Evolutionary conservation across 805 yeast species (phyloP).

Genomic region (Saturnispora mendoncae): DNA sequence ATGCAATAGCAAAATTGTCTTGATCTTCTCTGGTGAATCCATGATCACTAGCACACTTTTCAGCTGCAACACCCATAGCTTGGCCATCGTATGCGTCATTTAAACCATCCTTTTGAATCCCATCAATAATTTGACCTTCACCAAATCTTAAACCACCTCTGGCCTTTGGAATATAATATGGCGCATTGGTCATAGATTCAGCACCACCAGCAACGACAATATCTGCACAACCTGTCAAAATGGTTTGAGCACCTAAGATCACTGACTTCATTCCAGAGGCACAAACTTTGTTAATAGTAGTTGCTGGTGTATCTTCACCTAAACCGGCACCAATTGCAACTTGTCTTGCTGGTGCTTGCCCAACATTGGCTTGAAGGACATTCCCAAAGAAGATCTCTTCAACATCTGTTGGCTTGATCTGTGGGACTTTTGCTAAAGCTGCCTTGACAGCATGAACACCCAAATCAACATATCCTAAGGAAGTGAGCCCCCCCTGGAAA

Average conservation of each 20-base stretch:
- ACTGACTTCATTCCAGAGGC: conserved; percentile 93
- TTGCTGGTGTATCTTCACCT: conserved; percentile 68
- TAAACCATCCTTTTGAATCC: conserved; percentile 86
- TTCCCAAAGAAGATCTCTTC: conserved; percentile 92
- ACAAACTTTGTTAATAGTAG: conserved; percentile 94
- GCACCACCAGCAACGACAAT: conserved; percentile 96
- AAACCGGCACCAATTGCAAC: conserved; percentile 89
- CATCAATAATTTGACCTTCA: conserved; percentile 70
- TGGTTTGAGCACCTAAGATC: conserved; percentile 84
- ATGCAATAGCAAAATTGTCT: conserved; percentile 76
- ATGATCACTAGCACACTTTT: conserved; percentile 87
- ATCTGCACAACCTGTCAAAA: conserved; percentile 81
- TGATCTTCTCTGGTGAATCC: conserved; percentile 72
- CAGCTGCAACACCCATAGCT: conserved; percentile 97
- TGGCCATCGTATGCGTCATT: conserved; percentile 80
- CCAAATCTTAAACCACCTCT: conserved; percentile 91
- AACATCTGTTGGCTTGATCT: conserved; percentile 64
- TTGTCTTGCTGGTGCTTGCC: conserved; percentile 98
- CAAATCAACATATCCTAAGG: conserved; percentile 71
- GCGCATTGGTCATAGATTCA: conserved; percentile 94
- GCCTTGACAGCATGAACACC: conserved; percentile 91
- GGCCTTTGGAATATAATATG: conserved; percentile 81
- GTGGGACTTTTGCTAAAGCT: conserved; percentile 76
- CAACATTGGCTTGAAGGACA: conserved; percentile 85
- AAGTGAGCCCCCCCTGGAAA: conserved; percentile 74